Percentiles rank a stretch among this genome's conserved stretches.
These are phyloP conservation scores for Letharia columbiana DNA, from an alignment of 495 filamentous ascomycete species.

Conservation along the genomic window DNA sequence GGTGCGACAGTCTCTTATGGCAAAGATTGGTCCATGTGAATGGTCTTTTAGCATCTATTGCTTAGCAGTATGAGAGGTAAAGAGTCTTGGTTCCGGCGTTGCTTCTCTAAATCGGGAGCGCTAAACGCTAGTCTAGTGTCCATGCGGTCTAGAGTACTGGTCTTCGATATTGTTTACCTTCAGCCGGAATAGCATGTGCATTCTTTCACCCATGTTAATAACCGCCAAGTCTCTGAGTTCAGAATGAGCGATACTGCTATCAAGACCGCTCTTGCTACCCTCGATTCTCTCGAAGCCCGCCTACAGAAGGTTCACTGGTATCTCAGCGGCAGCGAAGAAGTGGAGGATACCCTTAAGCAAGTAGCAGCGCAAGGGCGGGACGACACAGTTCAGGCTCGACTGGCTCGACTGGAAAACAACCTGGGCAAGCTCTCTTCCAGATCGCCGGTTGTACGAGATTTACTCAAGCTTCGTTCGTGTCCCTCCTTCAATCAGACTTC, in stretches of 20 bases:
- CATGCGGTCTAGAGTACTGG: no score
- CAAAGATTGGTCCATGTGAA: no score
- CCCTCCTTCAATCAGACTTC: neutral
- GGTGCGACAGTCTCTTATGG: no score
- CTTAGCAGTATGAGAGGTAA: no score
- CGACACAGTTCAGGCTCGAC: constrained; percentile 42
- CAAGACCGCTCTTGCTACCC: constrained; percentile 43
- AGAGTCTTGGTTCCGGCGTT: no score
- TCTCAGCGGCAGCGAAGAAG: constrained; percentile 49
- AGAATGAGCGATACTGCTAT: constrained; percentile 2
- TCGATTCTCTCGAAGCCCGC: constrained; percentile 69
- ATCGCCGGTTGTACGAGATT: constrained; percentile 42
- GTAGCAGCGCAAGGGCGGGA: constrained; percentile 36
- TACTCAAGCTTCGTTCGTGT: constrained; percentile 38
- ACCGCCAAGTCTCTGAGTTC: neutral
- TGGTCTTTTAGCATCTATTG: no score
- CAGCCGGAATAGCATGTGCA: no score
- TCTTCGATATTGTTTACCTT: no score
- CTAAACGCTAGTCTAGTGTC: no score
- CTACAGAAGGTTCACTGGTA: constrained; percentile 66
- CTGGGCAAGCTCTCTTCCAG: constrained; percentile 42
- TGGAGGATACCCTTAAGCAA: constrained; percentile 37
- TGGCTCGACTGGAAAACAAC: constrained; percentile 56
- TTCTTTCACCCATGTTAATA: neutral
- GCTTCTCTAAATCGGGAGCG: neutral